Conservation (phyloP, 2,329 filamentous ascomycete genomes). For the Aspergillus amoenus region DNA sequence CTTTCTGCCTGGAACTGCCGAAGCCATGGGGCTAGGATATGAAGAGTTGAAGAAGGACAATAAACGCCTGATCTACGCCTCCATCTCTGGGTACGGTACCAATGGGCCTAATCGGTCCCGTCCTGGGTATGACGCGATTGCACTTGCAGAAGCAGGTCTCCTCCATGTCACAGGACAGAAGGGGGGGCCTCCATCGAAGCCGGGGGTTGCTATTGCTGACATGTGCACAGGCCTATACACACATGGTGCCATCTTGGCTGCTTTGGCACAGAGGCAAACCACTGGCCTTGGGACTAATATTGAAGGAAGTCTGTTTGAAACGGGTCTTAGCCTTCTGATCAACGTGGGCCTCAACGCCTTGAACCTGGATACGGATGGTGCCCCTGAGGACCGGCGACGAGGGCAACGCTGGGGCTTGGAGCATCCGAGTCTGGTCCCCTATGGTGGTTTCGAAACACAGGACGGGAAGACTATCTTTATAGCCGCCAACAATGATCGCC, state of each 20-base stretch:
- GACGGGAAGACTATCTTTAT: background rate
- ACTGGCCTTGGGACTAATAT: background rate
- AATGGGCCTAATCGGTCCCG: background rate
- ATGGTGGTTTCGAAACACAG: background rate
- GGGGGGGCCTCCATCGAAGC: background rate
- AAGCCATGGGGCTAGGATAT: background rate
- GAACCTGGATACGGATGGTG: background rate
- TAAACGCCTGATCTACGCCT: background rate
- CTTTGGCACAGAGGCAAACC: background rate
- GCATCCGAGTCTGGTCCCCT: background rate
- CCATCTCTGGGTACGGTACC: background rate
- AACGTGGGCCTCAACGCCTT: background rate
- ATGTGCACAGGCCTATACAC: background rate
- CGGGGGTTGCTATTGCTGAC: background rate
- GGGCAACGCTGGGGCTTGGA: background rate
- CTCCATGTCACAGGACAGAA: background rate
- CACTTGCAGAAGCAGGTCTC: background rate
- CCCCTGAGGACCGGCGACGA: no score
- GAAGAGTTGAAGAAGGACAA: background rate
- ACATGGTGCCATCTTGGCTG: background rate
- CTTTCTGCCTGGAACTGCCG: background rate
- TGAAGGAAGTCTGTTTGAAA: background rate
- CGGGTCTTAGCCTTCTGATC: background rate
- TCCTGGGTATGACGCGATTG: background rate
- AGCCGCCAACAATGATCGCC: background rate